phyloP scores from a whole-genome alignment of 2,329 filamentous ascomycete species.

The Claviceps citrina region DNA sequence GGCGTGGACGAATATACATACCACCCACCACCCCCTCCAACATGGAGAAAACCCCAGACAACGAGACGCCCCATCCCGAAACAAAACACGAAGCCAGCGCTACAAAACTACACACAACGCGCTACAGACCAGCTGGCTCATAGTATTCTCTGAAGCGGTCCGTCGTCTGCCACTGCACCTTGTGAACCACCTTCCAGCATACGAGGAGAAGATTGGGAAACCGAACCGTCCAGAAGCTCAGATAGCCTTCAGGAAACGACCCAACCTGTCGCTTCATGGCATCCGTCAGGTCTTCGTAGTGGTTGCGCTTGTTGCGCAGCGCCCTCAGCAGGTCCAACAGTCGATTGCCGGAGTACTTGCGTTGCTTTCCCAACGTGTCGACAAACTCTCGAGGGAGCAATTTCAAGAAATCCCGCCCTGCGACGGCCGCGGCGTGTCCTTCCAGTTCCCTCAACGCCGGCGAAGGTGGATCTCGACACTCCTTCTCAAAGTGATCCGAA shows the following conservation, averaged over 20 bases:
- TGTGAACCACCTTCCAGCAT: constrained; percentile 61
- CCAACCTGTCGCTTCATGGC: constrained; percentile 56
- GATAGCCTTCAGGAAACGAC: constrained; percentile 60
- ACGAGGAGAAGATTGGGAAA: constrained; percentile 67
- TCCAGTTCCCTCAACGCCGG: constrained; percentile 46
- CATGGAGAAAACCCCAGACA: neutral
- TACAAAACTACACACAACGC: neutral
- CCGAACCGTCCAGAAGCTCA: constrained; percentile 65
- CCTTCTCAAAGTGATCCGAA: constrained; percentile 91
- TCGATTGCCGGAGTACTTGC: constrained; percentile 76
- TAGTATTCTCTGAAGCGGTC: constrained; percentile 63
- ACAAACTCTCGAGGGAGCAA: constrained; percentile 67
- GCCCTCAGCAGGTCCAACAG: constrained; percentile 80
- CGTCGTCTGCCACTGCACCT: constrained; percentile 45
- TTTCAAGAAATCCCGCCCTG: constrained; percentile 62
- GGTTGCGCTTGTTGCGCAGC: constrained; percentile 88
- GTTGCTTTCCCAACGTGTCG: constrained; percentile 79
- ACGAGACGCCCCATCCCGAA: too few relatives aligned
- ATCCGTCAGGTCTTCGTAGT: constrained; percentile 92
- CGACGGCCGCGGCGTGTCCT: constrained; percentile 34
- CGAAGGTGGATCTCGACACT: constrained; percentile 70
- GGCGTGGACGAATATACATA: too few relatives aligned
- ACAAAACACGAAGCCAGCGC: neutral
- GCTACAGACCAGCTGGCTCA: constrained; percentile 25
- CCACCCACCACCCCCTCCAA: neutral